Evolutionary conservation across 352 stramenopile genomes (phyloP).

Genomic region (Phytophthora multivora): DNA sequence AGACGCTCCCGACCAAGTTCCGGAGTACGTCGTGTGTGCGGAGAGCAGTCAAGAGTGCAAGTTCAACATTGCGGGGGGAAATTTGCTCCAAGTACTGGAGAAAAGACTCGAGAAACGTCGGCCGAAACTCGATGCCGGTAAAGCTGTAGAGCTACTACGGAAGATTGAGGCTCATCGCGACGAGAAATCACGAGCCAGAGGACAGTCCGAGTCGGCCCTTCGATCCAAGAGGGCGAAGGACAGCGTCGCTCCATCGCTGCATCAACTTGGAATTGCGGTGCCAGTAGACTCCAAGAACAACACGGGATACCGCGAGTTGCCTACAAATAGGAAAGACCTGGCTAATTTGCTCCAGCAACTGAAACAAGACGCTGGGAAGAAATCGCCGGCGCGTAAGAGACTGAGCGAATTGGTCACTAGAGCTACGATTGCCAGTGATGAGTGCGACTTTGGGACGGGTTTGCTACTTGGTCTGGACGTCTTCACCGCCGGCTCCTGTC

Average conservation of each 20-base stretch:
- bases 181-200: slow-evolving; percentile 9
- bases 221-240: slow-evolving; percentile 38
- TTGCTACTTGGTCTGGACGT: slow-evolving; percentile 67
- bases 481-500: slow-evolving; percentile 42
- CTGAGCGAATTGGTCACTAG: slow-evolving; percentile 64
- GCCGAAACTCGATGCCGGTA: slow-evolving; percentile 12
- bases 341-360: slow-evolving; percentile 39
- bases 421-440: slow-evolving; percentile 69
- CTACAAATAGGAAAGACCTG: slow-evolving; percentile 39
- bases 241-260: slow-evolving; percentile 39
- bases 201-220: slow-evolving; percentile 16
- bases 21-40: slow-evolving; percentile 46
- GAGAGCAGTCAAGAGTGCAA: slow-evolving; percentile 33
- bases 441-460: slow-evolving; percentile 73
- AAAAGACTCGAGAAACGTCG: slow-evolving; percentile 14
- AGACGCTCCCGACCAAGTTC: slow-evolving; percentile 45
- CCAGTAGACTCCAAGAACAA: slow-evolving; percentile 53
- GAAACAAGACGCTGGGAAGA: slow-evolving; percentile 17
- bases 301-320: slow-evolving; percentile 59
- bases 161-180: slow-evolving; percentile 19
- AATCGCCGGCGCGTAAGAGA: slow-evolving; percentile 32
- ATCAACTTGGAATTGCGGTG: slow-evolving; percentile 59
- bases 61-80: slow-evolving; percentile 42
- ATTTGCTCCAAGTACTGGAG: slow-evolving; percentile 50
- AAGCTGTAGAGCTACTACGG: slow-evolving; percentile 9